Conservation (phyloP, 2,329 filamentous ascomycete genomes). For the Claviceps cyperi region DNA sequence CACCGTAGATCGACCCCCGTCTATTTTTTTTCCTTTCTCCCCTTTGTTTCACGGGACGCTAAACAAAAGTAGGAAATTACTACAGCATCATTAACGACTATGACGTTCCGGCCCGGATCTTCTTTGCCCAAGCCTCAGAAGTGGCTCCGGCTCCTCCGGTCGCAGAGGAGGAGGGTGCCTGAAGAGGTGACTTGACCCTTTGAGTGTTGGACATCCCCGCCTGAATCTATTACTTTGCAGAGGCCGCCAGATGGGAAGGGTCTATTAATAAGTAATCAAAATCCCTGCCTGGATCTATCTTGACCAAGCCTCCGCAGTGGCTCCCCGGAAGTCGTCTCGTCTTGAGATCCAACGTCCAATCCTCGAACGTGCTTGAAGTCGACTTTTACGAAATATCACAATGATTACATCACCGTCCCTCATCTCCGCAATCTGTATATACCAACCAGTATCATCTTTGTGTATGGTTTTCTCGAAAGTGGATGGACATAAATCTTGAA, state of each 20-base stretch:
- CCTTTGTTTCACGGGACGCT: neutral
- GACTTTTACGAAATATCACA: neutral
- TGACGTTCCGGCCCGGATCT: slow-evolving; percentile 58
- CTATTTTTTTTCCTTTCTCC: slow-evolving; percentile 1
- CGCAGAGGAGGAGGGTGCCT: neutral
- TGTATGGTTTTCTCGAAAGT: neutral
- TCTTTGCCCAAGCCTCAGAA: slow-evolving; percentile 83
- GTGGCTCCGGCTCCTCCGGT: slow-evolving; percentile 10
- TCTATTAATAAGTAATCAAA: too few relatives aligned
- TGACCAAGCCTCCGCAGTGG: too few relatives aligned
- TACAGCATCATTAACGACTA: slow-evolving; percentile 82
- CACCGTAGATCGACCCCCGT: neutral
- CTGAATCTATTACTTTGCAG: neutral
- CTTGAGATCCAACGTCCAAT: too few relatives aligned
- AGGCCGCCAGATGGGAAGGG: neutral
- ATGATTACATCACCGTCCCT: neutral
- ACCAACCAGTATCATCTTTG: neutral
- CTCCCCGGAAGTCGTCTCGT: too few relatives aligned
- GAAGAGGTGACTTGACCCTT: neutral
- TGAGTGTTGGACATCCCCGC: too few relatives aligned
- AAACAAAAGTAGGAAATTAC: slow-evolving; percentile 56
- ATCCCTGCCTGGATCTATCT: too few relatives aligned
- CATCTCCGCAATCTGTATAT: neutral
- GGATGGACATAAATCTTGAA: neutral
- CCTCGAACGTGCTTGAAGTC: too few relatives aligned